Percentiles rank a stretch among this genome's conserved stretches.
Evolutionary conservation across 2,329 filamentous ascomycete genomes (phyloP).

Genomic region (Sporothrix luriei): DNA sequence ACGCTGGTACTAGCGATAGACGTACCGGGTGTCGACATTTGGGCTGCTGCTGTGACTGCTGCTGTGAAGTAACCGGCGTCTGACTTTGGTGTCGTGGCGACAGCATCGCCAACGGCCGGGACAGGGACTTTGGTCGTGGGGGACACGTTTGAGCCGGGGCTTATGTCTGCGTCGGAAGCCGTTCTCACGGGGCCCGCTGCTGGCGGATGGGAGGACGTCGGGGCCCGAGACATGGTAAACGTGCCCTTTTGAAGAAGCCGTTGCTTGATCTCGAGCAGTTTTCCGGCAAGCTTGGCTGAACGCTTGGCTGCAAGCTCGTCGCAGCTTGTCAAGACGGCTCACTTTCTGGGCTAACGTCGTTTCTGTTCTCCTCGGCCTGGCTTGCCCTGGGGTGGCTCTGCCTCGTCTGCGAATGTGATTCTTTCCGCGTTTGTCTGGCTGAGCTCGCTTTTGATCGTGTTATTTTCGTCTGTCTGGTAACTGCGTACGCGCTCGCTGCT

Average conservation of each 20-base stretch:
- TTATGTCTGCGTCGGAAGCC: slow-evolving; percentile 37
- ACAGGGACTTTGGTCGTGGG: slow-evolving; percentile 44
- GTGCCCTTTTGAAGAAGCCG: no score
- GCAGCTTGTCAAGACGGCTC: not conserved
- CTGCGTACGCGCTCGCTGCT: slow-evolving; percentile 35
- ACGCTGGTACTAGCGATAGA: slow-evolving; percentile 23
- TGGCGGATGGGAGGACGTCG: not conserved
- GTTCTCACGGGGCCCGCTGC: slow-evolving; percentile 17
- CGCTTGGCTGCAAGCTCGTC: not conserved
- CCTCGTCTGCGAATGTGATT: not conserved
- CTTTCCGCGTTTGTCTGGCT: slow-evolving; percentile 7
- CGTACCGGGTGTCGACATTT: slow-evolving; percentile 7
- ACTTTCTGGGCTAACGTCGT: not conserved
- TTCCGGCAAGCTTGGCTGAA: not conserved
- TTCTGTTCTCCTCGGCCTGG: not conserved
- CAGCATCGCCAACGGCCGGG: slow-evolving; percentile 34
- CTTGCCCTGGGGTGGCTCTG: not conserved
- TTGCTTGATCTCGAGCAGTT: not conserved
- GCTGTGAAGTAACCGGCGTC: slow-evolving; percentile 39
- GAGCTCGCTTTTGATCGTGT: slow-evolving; percentile 10
- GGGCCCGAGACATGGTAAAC: not conserved
- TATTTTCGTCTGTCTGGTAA: slow-evolving; percentile 14
- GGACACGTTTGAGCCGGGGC: slow-evolving; percentile 50
- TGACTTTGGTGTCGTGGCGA: slow-evolving; percentile 26
- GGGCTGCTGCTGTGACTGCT: slow-evolving; percentile 20